Evolutionary conservation across 2,329 filamentous ascomycete species (phyloP), one percentile per base, ranked within the genome.

Genomic region (Whalleya microplaca): DNA sequence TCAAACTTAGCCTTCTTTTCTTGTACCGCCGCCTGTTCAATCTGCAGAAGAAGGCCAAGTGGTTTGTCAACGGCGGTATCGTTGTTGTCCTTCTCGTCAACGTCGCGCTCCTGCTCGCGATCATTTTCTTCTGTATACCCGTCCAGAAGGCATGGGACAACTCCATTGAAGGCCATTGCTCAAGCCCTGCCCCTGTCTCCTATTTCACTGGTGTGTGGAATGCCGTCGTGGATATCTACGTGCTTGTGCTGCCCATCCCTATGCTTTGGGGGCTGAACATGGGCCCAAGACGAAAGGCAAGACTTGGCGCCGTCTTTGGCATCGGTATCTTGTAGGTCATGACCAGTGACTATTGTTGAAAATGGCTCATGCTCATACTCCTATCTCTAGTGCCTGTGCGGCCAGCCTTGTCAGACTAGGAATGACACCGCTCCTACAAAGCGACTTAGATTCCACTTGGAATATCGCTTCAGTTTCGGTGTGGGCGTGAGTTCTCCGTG

Each of bases 1-100:
- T 54, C 41, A 54, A 54, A 41, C 52, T 54, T 41, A 49, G 45
- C n/a, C 52, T 54, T 19, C 52, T 54, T 20, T 54, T 54, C 46
- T 27, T 54, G 18, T 54, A 54, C 41, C 52, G 46, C 14, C 52
- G 52, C 3, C 40, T 48, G 21, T 54, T 54, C 52, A 49, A 41
- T 14, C 41, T 49, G 10, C 52, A 54, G 46, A 54, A 44, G 29
- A 49, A 29, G 21, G 41, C 45, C 16, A 54, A 45, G 46, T 27
- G 21, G 12, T 45, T 54, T 23, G 46, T 54, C 9, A 49, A 49
- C 14, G 45, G 40, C n/a, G 46, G 52, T 1, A 54, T 54, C 2
- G 7, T 49, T 12, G 2, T 54, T 10, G 52, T 54, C 20, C 41
- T 41, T 16, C 41, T 48, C 5, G 32, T 54, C 41, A 47, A 41